Evolutionary conservation across 805 yeast genomes (phyloP), one percentile per base, ranked within the genome.

Genomic region (Kuraishia ogatae): DNA sequence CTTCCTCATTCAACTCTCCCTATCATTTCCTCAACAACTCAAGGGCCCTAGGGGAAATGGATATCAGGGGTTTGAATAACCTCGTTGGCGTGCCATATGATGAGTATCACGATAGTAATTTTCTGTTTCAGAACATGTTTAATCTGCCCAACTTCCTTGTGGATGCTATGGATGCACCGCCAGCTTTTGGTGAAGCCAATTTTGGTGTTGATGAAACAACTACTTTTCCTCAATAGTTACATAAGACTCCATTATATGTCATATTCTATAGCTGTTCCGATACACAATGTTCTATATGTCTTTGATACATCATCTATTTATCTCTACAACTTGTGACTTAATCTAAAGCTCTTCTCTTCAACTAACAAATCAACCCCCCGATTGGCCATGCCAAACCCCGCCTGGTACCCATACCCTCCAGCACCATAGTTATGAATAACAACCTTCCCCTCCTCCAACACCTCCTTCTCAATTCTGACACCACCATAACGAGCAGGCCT

Each of bases 401-500:
- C 80, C 66, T 82, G 87, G 64, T 81, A 83, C 2, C 87, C 87
- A 58, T 82, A 80, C 0, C 87, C 88, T 56, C 81, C 69, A 13
- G 85, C 83, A 50, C 94, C 94, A 61, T 85, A 85, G 66, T 85
- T 83, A 64, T 89, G 96, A 22, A 89, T 73, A 19, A 85, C 63
- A 1, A 74, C 55, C 54, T 72, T 71, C 2, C 77, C 80, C 22
- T 69, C 71, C 11, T 67, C 71, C 15, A 71, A 68, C 2, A 54
- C 57, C 60, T 84, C 87, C 49, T 68, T 66, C 64, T 86, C 94
- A 49, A 89, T 79, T 53, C 96, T 74, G 5, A 80, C 83, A 3
- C 96, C 96, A 15, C 92, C 94, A 48, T 79, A 75, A 63, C 96
- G 77, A 46, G 84, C 75, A 5, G 96, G 96, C 59, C 96, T 77